A percentile compares a stretch with the other conserved stretches of the same genome.
Evolutionary conservation across 352 stramenopile genomes (phyloP).

Genomic region (Globisporangium mamillatum): DNA sequence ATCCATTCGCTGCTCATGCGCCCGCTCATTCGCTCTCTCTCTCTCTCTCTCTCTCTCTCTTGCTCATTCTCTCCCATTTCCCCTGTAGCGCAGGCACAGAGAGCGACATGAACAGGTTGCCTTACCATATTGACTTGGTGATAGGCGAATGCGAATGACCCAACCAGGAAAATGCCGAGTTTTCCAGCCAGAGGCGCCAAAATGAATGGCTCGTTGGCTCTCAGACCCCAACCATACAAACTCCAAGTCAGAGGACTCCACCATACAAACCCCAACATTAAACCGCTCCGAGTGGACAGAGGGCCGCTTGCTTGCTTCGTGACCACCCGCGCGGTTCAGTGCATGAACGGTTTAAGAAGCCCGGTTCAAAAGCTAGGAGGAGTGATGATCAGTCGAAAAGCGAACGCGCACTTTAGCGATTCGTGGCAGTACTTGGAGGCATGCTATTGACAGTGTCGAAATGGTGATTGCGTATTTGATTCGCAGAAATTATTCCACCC

Average conservation of each 20-base stretch:
- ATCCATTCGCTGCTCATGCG: neutral
- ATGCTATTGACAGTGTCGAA: neutral
- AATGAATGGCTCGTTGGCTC: constrained; percentile 86
- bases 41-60: neutral
- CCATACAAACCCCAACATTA: constrained; percentile 42
- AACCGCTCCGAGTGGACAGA: constrained; percentile 2
- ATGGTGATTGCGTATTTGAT: neutral
- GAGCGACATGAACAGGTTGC: constrained; percentile 12
- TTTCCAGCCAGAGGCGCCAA: constrained; percentile 28
- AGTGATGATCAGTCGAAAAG: neutral
- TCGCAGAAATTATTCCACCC: neutral
- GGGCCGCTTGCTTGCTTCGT: too few relatives aligned
- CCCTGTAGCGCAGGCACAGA: neutral
- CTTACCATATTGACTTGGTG: constrained; percentile 90
- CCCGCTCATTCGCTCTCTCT: neutral
- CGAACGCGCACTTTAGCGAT: neutral
- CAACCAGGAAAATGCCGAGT: constrained; percentile 22
- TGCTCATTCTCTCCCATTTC: neutral
- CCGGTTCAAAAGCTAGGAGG: neutral
- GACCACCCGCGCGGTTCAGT: neutral
- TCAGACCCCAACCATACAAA: constrained; percentile 42
- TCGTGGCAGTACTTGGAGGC: neutral
- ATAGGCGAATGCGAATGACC: constrained; percentile 86
- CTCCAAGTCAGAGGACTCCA: constrained; percentile 15
- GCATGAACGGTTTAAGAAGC: neutral